Evolutionary conservation across 2,329 filamentous ascomycete species (phyloP).

Genomic region (Hortaea werneckii): DNA sequence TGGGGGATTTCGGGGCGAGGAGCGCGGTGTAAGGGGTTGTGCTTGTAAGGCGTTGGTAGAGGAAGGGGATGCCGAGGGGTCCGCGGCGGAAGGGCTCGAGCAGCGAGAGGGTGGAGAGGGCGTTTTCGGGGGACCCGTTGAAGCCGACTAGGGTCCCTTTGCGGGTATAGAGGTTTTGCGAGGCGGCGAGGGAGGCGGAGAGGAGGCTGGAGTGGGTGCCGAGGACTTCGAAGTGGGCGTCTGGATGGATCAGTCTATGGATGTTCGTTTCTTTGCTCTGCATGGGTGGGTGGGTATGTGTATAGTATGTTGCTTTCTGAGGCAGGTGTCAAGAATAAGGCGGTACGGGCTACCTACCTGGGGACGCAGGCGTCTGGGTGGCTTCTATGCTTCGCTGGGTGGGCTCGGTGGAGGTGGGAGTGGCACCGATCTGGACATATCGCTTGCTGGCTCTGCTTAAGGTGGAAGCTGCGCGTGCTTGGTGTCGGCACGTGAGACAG

Average conservation of each 20-base stretch:
- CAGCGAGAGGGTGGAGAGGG: constrained; percentile 78
- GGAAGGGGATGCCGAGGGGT: constrained; percentile 76
- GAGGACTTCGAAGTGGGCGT: constrained; percentile 89
- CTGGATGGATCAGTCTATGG: constrained; percentile 35
- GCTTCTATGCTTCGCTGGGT: constrained; percentile 24
- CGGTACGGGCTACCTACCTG: constrained; percentile 5
- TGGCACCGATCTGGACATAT: constrained; percentile 38
- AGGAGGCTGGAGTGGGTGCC: constrained; percentile 88
- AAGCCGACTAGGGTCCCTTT: constrained; percentile 84
- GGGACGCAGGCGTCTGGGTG: constrained; percentile 6
- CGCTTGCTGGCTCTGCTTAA: constrained; percentile 15
- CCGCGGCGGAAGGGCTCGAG: constrained; percentile 75
- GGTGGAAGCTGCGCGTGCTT: constrained; percentile 6
- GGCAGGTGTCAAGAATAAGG: neutral
- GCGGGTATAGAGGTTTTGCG: constrained; percentile 85
- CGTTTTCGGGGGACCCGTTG: constrained; percentile 82
- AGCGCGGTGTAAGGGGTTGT: constrained; percentile 80
- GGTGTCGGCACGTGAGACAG: constrained; percentile 16
- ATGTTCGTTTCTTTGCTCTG: neutral
- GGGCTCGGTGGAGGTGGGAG: constrained; percentile 31
- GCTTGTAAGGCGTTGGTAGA: constrained; percentile 84
- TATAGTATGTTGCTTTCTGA: neutral
- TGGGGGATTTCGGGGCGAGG: constrained; percentile 76
- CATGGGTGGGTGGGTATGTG: neutral
- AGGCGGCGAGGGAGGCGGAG: constrained; percentile 84